Base-by-base conservation (phyloP, 2,329 filamentous ascomycete species). In the Xylogone sp. region DNA sequence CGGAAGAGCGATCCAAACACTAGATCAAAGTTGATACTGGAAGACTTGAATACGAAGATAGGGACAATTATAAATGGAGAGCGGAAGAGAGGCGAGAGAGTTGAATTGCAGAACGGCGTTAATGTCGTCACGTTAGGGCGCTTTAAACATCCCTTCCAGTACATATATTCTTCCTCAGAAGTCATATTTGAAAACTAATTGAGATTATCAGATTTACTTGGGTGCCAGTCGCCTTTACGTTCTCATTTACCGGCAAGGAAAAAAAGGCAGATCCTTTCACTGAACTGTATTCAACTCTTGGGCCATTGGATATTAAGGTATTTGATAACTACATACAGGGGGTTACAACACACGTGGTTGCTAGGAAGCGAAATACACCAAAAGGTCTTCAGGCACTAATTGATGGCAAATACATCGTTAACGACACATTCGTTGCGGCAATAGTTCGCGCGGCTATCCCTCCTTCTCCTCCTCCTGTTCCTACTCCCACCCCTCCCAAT, bases 251-350 rank as follows among this genome's bases (percentile, higher is more conserved):
- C 7, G 80, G 78, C 51, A 88, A 86, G 58, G 85, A 90, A 59
- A 71, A 85, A 29, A 88, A 85, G 57, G 75, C 77, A 54, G 82
- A 86, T 60, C 82, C 86, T 1, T 75, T 92, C 50, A 71, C 74
- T 2, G 73, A 74, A 18, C 77, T 91, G 21, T 82, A 82, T 55
- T 72, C 79, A 27, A 78, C 78, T 49, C 80, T 97, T 18, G 90
- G 95, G 65, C 81, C 86, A 43, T 77, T 96, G n/a, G 94, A 96
- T 65, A 86, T 97, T 68, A 97, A 97, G 68, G 85, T 90, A 13
- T 74, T 88, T 13, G 76, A 81, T 43, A 85, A 91, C 3, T 97
- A 90, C 67, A 72, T 88, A 21, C 72, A 78, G 21, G 77, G 74
- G 16, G 72, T 79, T 22, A 97, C 93, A 0, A 96, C 93, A 0